A percentile compares a stretch with the other conserved stretches of the same genome.
Evolutionary conservation across 352 stramenopile species (phyloP).

Genomic region (Globisporangium takayamanum): DNA sequence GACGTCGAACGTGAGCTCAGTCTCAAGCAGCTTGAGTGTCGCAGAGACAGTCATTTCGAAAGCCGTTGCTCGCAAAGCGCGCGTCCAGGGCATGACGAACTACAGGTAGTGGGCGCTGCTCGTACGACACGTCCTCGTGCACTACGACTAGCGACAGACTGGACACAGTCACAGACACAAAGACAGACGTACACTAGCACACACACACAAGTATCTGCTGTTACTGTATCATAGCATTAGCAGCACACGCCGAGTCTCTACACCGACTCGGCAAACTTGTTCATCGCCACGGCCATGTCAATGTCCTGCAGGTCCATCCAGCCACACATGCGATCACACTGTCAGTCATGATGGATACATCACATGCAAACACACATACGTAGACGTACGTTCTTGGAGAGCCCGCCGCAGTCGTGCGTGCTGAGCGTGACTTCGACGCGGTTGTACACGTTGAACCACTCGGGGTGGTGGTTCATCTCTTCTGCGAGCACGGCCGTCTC

Average conservation of each 20-base stretch:
- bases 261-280: conserved; percentile 38
- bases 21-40: conserved; percentile 54
- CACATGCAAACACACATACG: not conserved
- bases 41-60: conserved; percentile 76
- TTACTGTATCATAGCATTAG: not conserved
- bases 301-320: conserved; percentile 32
- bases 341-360: not conserved
- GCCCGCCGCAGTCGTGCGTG: conserved; percentile 93
- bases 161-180: no score
- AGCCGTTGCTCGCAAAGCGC: conserved; percentile 55
- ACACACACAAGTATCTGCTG: not conserved
- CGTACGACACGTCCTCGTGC: no score
- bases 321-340: not conserved
- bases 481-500: conserved; percentile 66
- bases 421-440: conserved; percentile 94
- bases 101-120: conserved; percentile 40
- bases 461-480: conserved; percentile 95
- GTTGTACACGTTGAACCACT: conserved; percentile 99
- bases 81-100: conserved; percentile 31
- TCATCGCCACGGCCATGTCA: conserved; percentile 66
- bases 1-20: conserved; percentile 48
- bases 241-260: conserved; percentile 4
- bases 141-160: not conserved
- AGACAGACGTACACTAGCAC: not conserved
- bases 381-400: conserved; percentile 83